phyloP scores from a whole-genome alignment of 2,329 filamentous ascomycete species.

The Mycogone perniciosa region DNA sequence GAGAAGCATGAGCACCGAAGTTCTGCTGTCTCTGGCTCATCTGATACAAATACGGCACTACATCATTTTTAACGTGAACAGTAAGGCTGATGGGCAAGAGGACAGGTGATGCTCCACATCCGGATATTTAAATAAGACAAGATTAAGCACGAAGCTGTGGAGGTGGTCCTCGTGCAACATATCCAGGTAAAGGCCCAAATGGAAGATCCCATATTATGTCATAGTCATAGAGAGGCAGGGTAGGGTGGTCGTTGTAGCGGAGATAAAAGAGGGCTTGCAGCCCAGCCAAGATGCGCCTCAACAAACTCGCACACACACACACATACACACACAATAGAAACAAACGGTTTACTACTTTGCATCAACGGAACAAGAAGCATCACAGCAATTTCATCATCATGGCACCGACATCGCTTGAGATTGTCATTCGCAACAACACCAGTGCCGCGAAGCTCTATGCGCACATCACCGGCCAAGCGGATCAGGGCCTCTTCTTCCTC shows the following conservation, averaged over 20 bases:
- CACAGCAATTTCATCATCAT: slow-evolving; percentile 5
- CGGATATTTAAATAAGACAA: too few species aligned
- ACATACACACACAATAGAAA: not conserved
- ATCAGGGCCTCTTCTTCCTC: slow-evolving; percentile 55
- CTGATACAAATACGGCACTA: too few species aligned
- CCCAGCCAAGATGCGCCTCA: not conserved
- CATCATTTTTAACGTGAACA: too few species aligned
- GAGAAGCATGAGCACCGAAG: not conserved
- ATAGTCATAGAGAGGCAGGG: too few species aligned
- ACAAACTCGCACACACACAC: not conserved
- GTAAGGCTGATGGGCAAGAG: too few species aligned
- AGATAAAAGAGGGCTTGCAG: not conserved
- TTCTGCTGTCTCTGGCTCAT: not conserved
- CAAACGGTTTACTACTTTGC: not conserved
- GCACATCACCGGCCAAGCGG: slow-evolving; percentile 60
- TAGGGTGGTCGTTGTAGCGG: not conserved
- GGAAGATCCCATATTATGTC: not conserved
- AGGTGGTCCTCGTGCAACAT: not conserved
- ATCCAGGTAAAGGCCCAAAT: not conserved
- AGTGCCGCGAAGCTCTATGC: slow-evolving; percentile 52
- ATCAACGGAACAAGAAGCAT: not conserved
- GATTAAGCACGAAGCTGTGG: not conserved
- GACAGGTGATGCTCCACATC: too few species aligned
- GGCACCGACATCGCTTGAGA: slow-evolving; percentile 39
- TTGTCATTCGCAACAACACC: slow-evolving; percentile 62